Evolutionary conservation across 1,139 yeast genomes (phyloP).

Genomic region (Entelexis sorbosivorans): DNA sequence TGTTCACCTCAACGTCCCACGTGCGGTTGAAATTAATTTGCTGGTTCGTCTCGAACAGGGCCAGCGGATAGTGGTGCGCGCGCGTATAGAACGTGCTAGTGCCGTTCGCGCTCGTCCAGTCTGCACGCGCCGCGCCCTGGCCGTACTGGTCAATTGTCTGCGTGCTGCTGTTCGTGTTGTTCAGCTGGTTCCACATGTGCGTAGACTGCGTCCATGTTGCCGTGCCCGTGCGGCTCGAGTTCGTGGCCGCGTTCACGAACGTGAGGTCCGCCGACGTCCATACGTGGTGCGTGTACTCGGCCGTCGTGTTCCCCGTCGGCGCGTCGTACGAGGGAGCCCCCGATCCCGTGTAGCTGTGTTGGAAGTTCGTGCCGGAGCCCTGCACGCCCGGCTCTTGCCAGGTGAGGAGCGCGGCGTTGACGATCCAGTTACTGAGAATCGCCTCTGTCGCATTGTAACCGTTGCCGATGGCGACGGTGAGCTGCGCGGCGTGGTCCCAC

Average conservation of each 20-base stretch:
- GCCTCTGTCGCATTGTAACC: slow-evolving; percentile 38
- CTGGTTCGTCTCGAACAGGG: not conserved
- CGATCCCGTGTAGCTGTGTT: not conserved
- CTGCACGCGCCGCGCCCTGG: not conserved
- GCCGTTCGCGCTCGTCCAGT: slow-evolving; percentile 8
- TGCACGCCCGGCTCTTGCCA: slow-evolving; percentile 40
- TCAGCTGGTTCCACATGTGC: slow-evolving; percentile 3
- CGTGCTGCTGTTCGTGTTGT: not conserved
- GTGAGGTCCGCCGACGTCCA: slow-evolving; percentile 6
- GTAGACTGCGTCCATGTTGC: slow-evolving; percentile 12
- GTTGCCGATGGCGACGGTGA: slow-evolving; percentile 39
- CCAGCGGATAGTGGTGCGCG: slow-evolving; percentile 7
- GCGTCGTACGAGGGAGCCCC: slow-evolving; percentile 2
- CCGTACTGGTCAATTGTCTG: slow-evolving; percentile 1
- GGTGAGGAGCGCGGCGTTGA: slow-evolving; percentile 49
- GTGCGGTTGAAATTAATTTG: slow-evolving; percentile 2
- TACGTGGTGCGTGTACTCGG: slow-evolving; percentile 5
- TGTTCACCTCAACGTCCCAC: slow-evolving; percentile 6
- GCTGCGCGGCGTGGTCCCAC: slow-evolving; percentile 35
- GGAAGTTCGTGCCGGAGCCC: slow-evolving; percentile 26
- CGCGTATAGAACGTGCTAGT: not conserved
- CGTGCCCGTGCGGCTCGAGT: not conserved
- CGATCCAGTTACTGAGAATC: slow-evolving; percentile 56
- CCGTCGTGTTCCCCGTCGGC: not conserved
- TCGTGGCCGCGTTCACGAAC: slow-evolving; percentile 1